Percentiles rank a stretch among this genome's conserved stretches.
Conservation (phyloP, 2,329 filamentous ascomycete genomes). For the Basipetospora chlamydospora region DNA sequence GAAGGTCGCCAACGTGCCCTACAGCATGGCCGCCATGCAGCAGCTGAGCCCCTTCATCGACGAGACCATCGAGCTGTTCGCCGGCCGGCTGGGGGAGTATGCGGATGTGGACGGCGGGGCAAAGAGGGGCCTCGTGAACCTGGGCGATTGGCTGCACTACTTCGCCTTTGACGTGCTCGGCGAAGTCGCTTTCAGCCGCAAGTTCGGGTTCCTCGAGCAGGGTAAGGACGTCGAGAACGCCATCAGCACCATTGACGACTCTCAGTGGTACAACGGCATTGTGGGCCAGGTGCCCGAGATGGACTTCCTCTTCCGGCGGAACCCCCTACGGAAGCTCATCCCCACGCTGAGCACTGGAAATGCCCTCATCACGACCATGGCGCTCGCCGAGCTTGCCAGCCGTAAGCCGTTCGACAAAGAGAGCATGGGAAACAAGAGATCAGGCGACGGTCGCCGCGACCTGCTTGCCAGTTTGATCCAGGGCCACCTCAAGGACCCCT, state of each 20-base stretch:
- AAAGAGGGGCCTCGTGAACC: too few relatives aligned
- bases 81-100: slow-evolving; percentile 25
- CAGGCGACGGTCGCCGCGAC: slow-evolving; percentile 30
- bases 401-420: slow-evolving; percentile 31
- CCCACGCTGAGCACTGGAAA: slow-evolving; percentile 28
- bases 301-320: slow-evolving; percentile 30
- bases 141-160: slow-evolving; percentile 28
- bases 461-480: slow-evolving; percentile 35
- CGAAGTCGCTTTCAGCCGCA: slow-evolving; percentile 19
- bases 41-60: slow-evolving; percentile 35
- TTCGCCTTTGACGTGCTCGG: slow-evolving; percentile 16
- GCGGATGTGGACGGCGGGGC: slow-evolving; percentile 10
- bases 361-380: slow-evolving; percentile 35
- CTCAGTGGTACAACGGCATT: slow-evolving; percentile 37
- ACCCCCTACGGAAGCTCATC: slow-evolving; percentile 26
- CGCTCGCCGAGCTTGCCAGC: slow-evolving; percentile 31
- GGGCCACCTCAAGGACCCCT: slow-evolving; percentile 34
- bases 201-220: slow-evolving; percentile 22
- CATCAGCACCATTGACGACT: slow-evolving; percentile 29
- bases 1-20: slow-evolving; percentile 34
- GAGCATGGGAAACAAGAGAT: slow-evolving; percentile 22
- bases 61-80: slow-evolving; percentile 32
- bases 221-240: slow-evolving; percentile 7
- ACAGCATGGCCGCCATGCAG: slow-evolving; percentile 38
- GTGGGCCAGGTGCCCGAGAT: slow-evolving; percentile 36